Evolutionary conservation across 176 grass and related monocot species (phyloP).

Genomic region (Zizania latifolia): DNA sequence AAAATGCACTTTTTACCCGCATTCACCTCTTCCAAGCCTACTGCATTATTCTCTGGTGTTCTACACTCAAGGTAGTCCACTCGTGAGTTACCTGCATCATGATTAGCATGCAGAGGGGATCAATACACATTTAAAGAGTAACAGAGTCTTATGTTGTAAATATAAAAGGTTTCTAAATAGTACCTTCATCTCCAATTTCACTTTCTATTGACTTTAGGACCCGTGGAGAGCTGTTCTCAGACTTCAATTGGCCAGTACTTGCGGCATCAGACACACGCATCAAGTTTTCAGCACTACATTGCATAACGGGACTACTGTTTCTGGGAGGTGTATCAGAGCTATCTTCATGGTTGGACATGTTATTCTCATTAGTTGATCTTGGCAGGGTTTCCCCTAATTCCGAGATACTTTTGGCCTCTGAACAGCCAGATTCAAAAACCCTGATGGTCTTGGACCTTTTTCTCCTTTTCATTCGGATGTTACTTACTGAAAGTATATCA

Average conservation of each 20-base stretch:
- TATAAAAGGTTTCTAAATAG: neutral
- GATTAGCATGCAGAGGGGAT: conserved; percentile 3
- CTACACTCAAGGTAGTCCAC: conserved; percentile 9
- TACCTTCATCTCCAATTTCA: conserved; percentile 39
- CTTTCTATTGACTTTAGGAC: conserved; percentile 17
- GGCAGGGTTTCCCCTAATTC: conserved; percentile 22
- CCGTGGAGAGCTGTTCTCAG: conserved; percentile 19
- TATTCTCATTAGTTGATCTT: conserved; percentile 38
- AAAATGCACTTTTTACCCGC: conserved; percentile 30
- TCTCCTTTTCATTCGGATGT: conserved; percentile 18
- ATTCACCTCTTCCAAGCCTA: conserved; percentile 21
- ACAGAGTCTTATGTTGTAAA: neutral
- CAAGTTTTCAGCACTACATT: conserved; percentile 4
- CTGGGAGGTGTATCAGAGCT: conserved; percentile 8
- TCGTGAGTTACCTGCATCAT: conserved; percentile 32
- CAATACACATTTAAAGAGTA: conserved; percentile 2
- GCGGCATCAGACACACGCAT: conserved; percentile 10
- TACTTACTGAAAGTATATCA: conserved; percentile 24
- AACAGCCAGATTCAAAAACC: conserved; percentile 36
- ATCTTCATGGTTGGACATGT: conserved; percentile 7
- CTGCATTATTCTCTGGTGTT: conserved; percentile 19
- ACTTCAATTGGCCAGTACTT: conserved; percentile 21
- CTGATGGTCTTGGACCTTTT: conserved; percentile 39
- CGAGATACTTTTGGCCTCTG: conserved; percentile 22
- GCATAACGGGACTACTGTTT: neutral